Evolutionary conservation across 1,284 basidiomycete species (phyloP).

Genomic region (Puccinia horiana): DNA sequence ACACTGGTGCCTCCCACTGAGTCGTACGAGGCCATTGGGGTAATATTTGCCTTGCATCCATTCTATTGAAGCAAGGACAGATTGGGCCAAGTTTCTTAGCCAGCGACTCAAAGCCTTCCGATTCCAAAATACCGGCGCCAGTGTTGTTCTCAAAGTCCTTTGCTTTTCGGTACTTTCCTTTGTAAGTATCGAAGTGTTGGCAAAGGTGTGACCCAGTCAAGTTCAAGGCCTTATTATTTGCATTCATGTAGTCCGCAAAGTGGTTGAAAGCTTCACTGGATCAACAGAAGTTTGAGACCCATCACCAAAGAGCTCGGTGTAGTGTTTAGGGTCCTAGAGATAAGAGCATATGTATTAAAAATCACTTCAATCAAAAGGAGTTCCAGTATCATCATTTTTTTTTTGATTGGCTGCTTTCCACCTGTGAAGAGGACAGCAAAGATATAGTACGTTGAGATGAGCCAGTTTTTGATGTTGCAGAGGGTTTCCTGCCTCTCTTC

Average conservation of each 20-base stretch:
- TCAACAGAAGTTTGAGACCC: background rate
- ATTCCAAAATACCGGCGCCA: background rate
- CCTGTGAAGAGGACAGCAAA: no score
- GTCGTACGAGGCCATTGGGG: background rate
- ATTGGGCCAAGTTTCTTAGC: background rate
- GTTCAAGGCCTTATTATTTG: background rate
- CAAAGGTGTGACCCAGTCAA: background rate
- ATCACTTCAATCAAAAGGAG: background rate
- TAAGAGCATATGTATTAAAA: background rate
- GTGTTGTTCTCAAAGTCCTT: background rate
- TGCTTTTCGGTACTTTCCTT: background rate
- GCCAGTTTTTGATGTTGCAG: no score
- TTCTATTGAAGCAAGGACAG: slow-evolving; percentile 7
- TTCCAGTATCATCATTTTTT: no score
- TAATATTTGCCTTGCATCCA: slow-evolving; percentile 39
- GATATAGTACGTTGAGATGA: no score
- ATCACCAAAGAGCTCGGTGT: background rate
- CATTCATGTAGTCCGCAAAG: background rate
- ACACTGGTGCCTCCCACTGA: no score
- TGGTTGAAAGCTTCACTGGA: background rate
- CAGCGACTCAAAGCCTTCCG: background rate
- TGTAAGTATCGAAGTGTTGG: slow-evolving; percentile 2
- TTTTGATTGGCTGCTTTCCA: no score
- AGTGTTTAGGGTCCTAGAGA: background rate
- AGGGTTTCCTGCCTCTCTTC: no score